A percentile compares a stretch with the other conserved stretches of the same genome.
phyloP scores from a whole-genome alignment of 1,284 basidiomycete species.

The Tranzscheliella williamsii region DNA sequence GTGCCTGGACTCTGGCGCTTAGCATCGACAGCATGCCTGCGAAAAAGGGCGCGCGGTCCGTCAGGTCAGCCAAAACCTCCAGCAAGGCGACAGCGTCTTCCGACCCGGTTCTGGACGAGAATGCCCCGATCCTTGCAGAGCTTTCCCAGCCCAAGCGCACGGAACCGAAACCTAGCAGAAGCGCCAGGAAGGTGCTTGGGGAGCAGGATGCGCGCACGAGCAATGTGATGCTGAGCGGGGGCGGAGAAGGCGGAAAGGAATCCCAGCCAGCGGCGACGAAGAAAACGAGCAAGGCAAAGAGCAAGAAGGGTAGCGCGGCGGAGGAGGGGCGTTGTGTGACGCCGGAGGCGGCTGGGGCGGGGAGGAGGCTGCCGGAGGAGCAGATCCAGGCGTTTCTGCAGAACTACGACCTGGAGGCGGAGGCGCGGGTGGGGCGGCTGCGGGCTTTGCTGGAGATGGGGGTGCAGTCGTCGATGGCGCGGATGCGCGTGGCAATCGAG shows the following conservation, averaged over 20 bases:
- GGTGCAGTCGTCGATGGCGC: conserved; percentile 16
- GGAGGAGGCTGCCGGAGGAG: conserved; percentile 31
- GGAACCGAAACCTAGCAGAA: background rate
- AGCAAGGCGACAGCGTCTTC: conserved; percentile 14
- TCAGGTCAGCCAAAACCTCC: conserved; percentile 19
- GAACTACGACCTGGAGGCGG: conserved; percentile 41
- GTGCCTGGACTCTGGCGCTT: no score
- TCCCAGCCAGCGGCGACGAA: background rate
- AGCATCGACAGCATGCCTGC: conserved; percentile 25
- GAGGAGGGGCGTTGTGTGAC: background rate
- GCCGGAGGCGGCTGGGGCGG: conserved; percentile 11
- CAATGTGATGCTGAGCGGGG: background rate
- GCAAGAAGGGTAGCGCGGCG: background rate
- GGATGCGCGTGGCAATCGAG: conserved; percentile 22
- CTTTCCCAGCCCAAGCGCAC: background rate
- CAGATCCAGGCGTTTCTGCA: conserved; percentile 36
- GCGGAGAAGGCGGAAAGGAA: no score
- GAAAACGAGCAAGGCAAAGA: conserved; percentile 14
- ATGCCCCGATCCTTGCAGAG: background rate
- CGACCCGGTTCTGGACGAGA: conserved; percentile 17
- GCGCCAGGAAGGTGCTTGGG: conserved; percentile 18
- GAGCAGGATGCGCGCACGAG: conserved; percentile 19
- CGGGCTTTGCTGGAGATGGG: conserved; percentile 12
- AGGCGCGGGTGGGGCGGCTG: conserved; percentile 11
- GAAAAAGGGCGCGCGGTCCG: conserved; percentile 25